Evolutionary conservation across 2,329 filamentous ascomycete genomes (phyloP).

Genomic region (Alternaria sp.): DNA sequence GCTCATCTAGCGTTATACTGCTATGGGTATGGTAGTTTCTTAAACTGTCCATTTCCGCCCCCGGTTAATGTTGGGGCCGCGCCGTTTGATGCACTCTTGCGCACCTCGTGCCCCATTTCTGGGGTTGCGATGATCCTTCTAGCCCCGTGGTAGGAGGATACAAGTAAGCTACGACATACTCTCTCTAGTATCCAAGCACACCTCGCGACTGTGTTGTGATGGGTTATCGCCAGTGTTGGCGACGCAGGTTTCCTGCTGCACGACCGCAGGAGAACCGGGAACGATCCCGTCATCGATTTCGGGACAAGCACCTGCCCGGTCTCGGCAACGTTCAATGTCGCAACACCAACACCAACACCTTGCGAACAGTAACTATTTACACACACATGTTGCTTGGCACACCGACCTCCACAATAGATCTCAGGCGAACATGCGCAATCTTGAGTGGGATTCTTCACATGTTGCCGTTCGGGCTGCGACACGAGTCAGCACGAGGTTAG

Average conservation of each 20-base stretch:
- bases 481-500: background rate
- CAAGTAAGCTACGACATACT: background rate
- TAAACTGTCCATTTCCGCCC: background rate
- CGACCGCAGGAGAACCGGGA: slow-evolving; percentile 3
- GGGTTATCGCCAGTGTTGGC: background rate
- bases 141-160: slow-evolving; percentile 1
- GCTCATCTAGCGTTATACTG: background rate
- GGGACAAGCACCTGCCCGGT: background rate
- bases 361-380: background rate
- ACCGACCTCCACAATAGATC: background rate
- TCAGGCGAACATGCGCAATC: background rate
- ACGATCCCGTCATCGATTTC: background rate
- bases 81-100: background rate
- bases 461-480: background rate
- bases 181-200: background rate
- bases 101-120: background rate
- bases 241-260: background rate
- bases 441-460: background rate
- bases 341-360: background rate
- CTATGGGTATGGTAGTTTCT: background rate
- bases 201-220: background rate
- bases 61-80: slow-evolving; percentile 1
- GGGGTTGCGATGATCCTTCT: background rate
- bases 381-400: background rate
- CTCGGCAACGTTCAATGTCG: background rate